Evolutionary conservation across 768 basidiomycete species (phyloP).

Genomic region (Galerina sulciceps): DNA sequence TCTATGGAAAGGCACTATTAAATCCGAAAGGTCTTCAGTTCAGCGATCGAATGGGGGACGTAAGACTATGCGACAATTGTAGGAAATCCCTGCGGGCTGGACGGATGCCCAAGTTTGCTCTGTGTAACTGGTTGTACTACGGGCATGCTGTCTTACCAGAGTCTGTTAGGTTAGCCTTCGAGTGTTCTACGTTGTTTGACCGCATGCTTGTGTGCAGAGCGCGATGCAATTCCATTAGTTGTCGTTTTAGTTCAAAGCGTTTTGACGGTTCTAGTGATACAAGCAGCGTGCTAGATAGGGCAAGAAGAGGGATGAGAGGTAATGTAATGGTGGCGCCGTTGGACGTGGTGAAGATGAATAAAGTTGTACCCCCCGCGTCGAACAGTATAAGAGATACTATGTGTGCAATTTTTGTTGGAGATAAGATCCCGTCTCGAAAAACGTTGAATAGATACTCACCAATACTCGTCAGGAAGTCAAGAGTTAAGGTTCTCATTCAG

Average conservation of each 20-base stretch:
- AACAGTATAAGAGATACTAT: constrained; percentile 12
- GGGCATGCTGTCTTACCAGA: constrained; percentile 9
- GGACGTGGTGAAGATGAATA: constrained; percentile 6
- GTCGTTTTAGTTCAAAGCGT: neutral
- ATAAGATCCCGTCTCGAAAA: neutral
- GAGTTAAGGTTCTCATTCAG: constrained; percentile 9
- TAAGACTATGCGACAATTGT: neutral
- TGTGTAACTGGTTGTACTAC: constrained; percentile 25
- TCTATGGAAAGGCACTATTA: neutral
- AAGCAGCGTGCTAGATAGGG: neutral
- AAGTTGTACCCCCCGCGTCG: neutral
- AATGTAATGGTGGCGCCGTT: constrained; percentile 15
- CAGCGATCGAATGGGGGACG: neutral
- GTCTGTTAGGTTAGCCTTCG: constrained; percentile 8
- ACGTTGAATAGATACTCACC: neutral
- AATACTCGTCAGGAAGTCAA: constrained; percentile 6
- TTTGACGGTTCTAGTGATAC: too few species aligned
- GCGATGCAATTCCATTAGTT: constrained; percentile 2
- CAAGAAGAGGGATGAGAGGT: constrained; percentile 13
- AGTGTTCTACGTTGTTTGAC: neutral
- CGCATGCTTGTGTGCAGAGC: constrained; percentile 4
- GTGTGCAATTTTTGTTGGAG: constrained; percentile 10
- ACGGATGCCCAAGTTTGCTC: constrained; percentile 28
- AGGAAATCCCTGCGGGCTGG: neutral
- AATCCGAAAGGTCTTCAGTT: neutral